Evolutionary conservation across 176 grass and related monocot genomes (phyloP).

Genomic region (Hordeum marinum): DNA sequence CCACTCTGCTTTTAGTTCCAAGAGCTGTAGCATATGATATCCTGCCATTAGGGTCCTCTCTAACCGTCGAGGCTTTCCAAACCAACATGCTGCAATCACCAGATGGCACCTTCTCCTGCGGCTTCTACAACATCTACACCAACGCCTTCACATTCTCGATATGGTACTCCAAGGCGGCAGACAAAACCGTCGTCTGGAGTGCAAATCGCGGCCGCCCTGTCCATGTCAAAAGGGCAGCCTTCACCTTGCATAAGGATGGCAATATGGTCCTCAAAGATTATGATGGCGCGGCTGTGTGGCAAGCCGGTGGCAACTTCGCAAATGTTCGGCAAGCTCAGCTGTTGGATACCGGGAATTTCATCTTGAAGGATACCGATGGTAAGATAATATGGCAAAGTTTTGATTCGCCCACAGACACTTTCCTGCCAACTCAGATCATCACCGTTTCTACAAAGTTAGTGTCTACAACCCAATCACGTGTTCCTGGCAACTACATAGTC

Average conservation of each 20-base stretch:
- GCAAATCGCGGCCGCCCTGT: not conserved
- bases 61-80: slow-evolving; percentile 16
- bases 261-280: slow-evolving; percentile 23
- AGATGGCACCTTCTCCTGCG: not conserved
- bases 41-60: not conserved
- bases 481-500: not conserved
- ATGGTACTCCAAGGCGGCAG: not conserved
- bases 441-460: not conserved
- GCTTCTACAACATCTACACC: not conserved
- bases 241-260: slow-evolving; percentile 33
- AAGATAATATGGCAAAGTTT: not conserved
- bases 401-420: not conserved
- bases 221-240: slow-evolving; percentile 15
- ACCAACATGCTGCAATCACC: not conserved
- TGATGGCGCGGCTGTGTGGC: slow-evolving; percentile 22
- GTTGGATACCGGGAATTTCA: not conserved
- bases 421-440: accelerated
- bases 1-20: not conserved
- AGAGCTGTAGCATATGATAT: not conserved
- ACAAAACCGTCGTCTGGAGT: not conserved
- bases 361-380: not conserved
- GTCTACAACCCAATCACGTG: not conserved
- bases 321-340: not conserved
- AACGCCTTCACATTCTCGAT: not conserved
- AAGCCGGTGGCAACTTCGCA: not conserved